Conservation (phyloP, 176 grass and related monocot species). For the Avena atlantica region DNA sequence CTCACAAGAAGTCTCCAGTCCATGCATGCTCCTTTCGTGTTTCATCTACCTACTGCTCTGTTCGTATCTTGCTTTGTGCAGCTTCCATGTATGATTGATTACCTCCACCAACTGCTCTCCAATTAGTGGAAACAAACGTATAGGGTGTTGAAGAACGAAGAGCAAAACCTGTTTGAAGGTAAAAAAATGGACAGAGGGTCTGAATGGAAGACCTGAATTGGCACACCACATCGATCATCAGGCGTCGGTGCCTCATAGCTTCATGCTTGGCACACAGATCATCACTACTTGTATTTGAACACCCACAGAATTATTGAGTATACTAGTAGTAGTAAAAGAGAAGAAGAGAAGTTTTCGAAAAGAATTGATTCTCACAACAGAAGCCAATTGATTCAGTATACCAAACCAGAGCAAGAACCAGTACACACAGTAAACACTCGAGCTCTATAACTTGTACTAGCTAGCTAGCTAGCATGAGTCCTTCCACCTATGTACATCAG, state of each 20-base stretch:
- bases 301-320: background rate
- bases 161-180: background rate
- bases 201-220: background rate
- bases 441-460: conserved; percentile 24
- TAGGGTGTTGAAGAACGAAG: background rate
- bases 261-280: too few relatives aligned
- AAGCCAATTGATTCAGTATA: conserved; percentile 14
- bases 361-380: background rate
- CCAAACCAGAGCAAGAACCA: background rate
- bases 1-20: background rate
- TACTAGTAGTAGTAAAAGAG: too few relatives aligned
- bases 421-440: background rate
- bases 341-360: background rate
- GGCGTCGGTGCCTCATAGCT: too few relatives aligned
- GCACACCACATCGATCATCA: too few relatives aligned
- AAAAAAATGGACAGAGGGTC: background rate
- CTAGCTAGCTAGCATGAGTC: conserved; percentile 21
- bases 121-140: background rate
- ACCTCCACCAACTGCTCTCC: background rate
- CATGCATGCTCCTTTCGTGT: background rate
- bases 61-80: background rate
- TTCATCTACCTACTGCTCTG: background rate
- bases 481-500: background rate
- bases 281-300: background rate
- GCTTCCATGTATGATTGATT: conserved; percentile 28